Evolutionary conservation across 1,139 yeast genomes (phyloP).

Genomic region (Saccharomyces hybrid): DNA sequence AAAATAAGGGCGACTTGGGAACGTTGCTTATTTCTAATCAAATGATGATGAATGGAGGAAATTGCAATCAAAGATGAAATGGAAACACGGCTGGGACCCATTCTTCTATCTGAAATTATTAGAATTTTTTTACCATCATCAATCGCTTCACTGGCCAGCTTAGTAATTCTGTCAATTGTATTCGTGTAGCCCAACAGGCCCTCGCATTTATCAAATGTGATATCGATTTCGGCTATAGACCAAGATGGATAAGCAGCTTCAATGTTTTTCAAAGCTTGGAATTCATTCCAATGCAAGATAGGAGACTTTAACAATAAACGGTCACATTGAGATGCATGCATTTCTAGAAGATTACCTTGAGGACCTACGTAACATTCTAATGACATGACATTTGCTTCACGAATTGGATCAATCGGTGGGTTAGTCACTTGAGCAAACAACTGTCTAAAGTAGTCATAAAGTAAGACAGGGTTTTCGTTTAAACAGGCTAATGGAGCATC

Average conservation of each 20-base stretch:
- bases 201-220: slow-evolving; percentile 76
- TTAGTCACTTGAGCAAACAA: slow-evolving; percentile 97
- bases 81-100: slow-evolving; percentile 59
- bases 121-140: slow-evolving; percentile 67
- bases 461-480: slow-evolving; percentile 83
- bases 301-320: slow-evolving; percentile 80
- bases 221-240: slow-evolving; percentile 77
- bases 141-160: slow-evolving; percentile 81
- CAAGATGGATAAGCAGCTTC: slow-evolving; percentile 75
- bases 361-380: slow-evolving; percentile 96
- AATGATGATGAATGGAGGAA: slow-evolving; percentile 95
- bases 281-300: slow-evolving; percentile 63
- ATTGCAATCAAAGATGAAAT: slow-evolving; percentile 88
- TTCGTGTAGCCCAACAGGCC: slow-evolving; percentile 81
- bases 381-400: slow-evolving; percentile 96
- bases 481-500: slow-evolving; percentile 96
- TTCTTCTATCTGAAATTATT: slow-evolving; percentile 63
- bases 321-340: slow-evolving; percentile 88
- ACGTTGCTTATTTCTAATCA: slow-evolving; percentile 93
- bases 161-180: slow-evolving; percentile 81
- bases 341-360: slow-evolving; percentile 89
- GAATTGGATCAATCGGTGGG: slow-evolving; percentile 97
- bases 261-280: slow-evolving; percentile 65
- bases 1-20: slow-evolving; percentile 86
- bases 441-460: slow-evolving; percentile 92